Conservation (phyloP, 805 yeast species). For the Teunomyces gatunensis region DNA sequence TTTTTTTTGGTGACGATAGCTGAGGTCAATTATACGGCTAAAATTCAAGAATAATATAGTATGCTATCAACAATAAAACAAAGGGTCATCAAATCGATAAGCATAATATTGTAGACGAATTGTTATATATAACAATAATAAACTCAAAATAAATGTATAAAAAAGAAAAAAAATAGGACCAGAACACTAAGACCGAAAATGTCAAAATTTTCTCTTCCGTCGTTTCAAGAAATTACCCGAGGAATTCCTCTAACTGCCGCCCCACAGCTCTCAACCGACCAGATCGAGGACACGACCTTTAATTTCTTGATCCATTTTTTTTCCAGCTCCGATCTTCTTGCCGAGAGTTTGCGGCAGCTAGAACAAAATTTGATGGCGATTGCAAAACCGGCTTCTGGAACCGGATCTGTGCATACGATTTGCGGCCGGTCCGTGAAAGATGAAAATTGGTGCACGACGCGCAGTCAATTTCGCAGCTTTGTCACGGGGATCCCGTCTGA, state of each 20-base stretch:
- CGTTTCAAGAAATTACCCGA: conserved; percentile 3
- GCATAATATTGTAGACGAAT: neutral
- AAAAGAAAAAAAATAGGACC: no score
- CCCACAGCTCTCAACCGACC: neutral
- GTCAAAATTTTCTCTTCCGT: conserved; percentile 3
- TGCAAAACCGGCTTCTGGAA: neutral
- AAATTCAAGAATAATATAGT: no score
- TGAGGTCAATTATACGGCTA: no score
- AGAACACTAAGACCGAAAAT: neutral
- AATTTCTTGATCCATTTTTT: neutral
- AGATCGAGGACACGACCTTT: neutral
- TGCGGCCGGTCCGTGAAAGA: neutral
- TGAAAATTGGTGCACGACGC: neutral
- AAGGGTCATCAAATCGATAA: neutral
- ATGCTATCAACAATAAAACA: neutral
- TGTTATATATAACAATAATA: neutral
- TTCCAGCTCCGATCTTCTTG: neutral
- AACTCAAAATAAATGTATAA: no score
- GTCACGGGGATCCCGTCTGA: neutral
- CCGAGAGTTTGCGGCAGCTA: conserved; percentile 1
- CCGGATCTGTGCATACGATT: neutral
- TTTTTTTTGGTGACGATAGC: no score
- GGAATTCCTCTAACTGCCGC: neutral
- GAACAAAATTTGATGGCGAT: neutral
- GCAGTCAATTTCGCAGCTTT: neutral